Percentiles rank a stretch among this genome's conserved stretches.
Evolutionary conservation across 2,329 filamentous ascomycete species (phyloP).

Genomic region (Scedosporium boydii): DNA sequence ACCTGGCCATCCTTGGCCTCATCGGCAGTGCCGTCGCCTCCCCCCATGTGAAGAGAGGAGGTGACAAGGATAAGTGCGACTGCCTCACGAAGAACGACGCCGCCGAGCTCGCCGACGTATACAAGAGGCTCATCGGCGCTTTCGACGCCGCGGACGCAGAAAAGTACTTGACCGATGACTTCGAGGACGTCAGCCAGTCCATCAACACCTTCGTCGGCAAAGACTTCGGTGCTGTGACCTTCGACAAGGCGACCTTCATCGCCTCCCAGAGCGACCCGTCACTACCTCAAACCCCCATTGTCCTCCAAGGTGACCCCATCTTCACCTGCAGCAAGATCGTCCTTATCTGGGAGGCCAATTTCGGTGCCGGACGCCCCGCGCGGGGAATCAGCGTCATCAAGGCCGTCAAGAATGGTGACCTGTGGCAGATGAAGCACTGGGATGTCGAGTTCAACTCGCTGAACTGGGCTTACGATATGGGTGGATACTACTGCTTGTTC

Average conservation of each 20-base stretch:
- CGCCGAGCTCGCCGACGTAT: conserved; percentile 15
- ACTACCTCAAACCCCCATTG: conserved; percentile 5
- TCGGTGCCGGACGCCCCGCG: conserved; percentile 8
- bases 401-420: conserved; percentile 10
- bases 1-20: conserved; percentile 5
- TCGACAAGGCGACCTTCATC: conserved; percentile 9
- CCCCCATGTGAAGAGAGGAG: not conserved
- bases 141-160: conserved; percentile 36
- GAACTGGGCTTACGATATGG: conserved; percentile 10
- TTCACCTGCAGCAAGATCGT: conserved; percentile 9
- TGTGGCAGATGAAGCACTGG: conserved; percentile 10
- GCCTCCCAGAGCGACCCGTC: conserved; percentile 5
- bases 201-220: conserved; percentile 12
- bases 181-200: conserved; percentile 9
- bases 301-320: conserved; percentile 6
- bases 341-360: conserved; percentile 11
- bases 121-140: conserved; percentile 41
- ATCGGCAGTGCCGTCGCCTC: not conserved
- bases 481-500: conserved; percentile 12
- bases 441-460: conserved; percentile 13
- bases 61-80: conserved; percentile 4
- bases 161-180: conserved; percentile 10
- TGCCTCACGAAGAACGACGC: conserved; percentile 11
- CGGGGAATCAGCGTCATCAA: conserved; percentile 12
- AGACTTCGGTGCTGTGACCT: conserved; percentile 9